These are phyloP conservation scores for Xylaria sp. DNA, from an alignment of 495 filamentous ascomycete genomes.

Conservation along the genomic window DNA sequence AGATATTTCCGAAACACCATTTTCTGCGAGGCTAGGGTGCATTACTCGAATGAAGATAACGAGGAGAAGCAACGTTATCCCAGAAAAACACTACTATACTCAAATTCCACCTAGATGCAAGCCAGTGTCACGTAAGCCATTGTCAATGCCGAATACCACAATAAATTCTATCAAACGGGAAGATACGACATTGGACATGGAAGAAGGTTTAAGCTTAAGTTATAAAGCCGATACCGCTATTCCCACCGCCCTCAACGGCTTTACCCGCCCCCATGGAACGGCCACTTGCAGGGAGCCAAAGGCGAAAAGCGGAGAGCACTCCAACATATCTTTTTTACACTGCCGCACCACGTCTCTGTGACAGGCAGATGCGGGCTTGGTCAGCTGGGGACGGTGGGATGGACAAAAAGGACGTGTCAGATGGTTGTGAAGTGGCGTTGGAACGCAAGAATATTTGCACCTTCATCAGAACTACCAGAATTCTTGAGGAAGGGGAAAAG, in stretches of 20 bases:
- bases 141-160: neutral
- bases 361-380: slow-evolving; percentile 4
- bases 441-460: neutral
- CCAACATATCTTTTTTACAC: slow-evolving; percentile 26
- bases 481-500: slow-evolving; percentile 28
- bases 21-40: neutral
- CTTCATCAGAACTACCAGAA: slow-evolving; percentile 25
- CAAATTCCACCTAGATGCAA: slow-evolving; percentile 8
- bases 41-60: neutral
- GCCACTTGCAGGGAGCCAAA: neutral
- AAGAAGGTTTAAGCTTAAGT: neutral
- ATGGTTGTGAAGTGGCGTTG: neutral
- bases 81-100: slow-evolving; percentile 12
- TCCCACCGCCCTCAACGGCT: neutral
- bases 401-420: slow-evolving; percentile 1
- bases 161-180: neutral
- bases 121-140: slow-evolving; percentile 16
- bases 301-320: neutral
- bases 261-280: neutral
- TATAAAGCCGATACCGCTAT: neutral
- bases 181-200: slow-evolving; percentile 19
- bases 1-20: neutral
- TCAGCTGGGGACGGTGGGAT: slow-evolving; percentile 1
- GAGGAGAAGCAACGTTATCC: neutral
- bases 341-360: slow-evolving; percentile 18